Percentiles rank a stretch among this genome's conserved stretches.
phyloP scores from a whole-genome alignment of 75 land plant genomes.

The Cunninghamia lanceolata region DNA sequence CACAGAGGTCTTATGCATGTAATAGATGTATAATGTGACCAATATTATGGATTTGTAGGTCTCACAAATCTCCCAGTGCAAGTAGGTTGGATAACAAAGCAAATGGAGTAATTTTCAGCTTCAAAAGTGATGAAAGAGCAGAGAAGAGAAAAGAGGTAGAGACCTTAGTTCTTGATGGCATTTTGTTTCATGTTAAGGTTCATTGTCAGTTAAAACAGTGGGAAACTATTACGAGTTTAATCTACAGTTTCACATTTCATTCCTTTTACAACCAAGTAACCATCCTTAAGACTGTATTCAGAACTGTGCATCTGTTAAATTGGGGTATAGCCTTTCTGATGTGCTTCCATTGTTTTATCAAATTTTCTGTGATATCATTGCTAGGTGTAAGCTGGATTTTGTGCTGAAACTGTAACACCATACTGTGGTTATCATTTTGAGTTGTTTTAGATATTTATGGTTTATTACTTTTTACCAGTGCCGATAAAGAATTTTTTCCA shows the following conservation, averaged over 20 bases:
- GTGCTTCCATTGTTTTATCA: background rate
- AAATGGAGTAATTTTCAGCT: conserved; percentile 28
- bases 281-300: background rate
- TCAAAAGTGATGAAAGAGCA: conserved; percentile 73
- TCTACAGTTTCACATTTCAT: background rate
- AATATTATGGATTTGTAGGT: conserved; percentile 13
- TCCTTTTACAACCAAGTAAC: background rate
- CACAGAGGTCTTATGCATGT: background rate
- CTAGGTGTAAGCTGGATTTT: background rate
- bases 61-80: conserved; percentile 6
- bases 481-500: background rate
- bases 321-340: background rate
- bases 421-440: background rate
- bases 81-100: conserved; percentile 8
- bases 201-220: background rate
- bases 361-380: background rate
- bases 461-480: background rate
- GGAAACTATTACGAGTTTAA: conserved; percentile 2
- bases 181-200: background rate
- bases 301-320: background rate
- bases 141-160: conserved; percentile 82
- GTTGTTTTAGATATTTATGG: background rate
- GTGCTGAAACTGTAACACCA: background rate
- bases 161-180: background rate
- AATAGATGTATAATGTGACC: background rate